phyloP scores from a whole-genome alignment of 2,329 filamentous ascomycete species.

The Nothophoma quercina region DNA sequence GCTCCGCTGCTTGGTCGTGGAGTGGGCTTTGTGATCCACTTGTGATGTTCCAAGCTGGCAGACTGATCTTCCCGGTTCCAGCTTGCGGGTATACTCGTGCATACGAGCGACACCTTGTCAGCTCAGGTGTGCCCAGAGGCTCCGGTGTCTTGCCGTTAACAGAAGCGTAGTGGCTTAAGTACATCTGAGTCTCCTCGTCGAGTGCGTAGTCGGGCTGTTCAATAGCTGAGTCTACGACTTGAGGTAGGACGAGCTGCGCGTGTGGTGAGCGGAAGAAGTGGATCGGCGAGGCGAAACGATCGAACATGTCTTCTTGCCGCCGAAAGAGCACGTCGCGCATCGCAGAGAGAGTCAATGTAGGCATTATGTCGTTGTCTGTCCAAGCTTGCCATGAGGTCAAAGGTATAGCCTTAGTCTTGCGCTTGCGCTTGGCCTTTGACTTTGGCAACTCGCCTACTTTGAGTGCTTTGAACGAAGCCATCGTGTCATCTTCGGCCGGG shows the following conservation, averaged over 20 bases:
- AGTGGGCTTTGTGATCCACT: constrained; percentile 50
- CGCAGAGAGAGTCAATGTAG: constrained; percentile 37
- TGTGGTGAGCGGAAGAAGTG: constrained; percentile 59
- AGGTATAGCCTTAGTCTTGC: constrained; percentile 26
- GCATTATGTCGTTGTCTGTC: constrained; percentile 37
- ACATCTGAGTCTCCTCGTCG: constrained; percentile 43
- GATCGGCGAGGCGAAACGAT: constrained; percentile 59
- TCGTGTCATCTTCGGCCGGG: constrained; percentile 40
- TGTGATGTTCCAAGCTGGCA: constrained; percentile 54
- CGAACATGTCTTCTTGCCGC: constrained; percentile 54
- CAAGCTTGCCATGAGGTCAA: constrained; percentile 39
- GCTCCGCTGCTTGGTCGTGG: constrained; percentile 51
- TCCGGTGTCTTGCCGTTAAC: constrained; percentile 18
- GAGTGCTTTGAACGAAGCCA: constrained; percentile 15
- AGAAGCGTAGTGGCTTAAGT: constrained; percentile 38
- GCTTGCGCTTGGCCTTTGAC: constrained; percentile 20
- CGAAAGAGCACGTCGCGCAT: constrained; percentile 52
- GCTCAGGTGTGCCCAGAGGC: constrained; percentile 26
- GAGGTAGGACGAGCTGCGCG: constrained; percentile 35
- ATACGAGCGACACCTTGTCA: constrained; percentile 43
- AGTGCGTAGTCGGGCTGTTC: constrained; percentile 33
- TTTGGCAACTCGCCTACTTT: constrained; percentile 16
- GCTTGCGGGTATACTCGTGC: constrained; percentile 54
- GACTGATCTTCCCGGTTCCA: constrained; percentile 42
- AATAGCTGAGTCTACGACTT: constrained; percentile 33